phyloP scores from a whole-genome alignment of 225 moss, liverwort and hornwort species.

The Asterella californica region DNA sequence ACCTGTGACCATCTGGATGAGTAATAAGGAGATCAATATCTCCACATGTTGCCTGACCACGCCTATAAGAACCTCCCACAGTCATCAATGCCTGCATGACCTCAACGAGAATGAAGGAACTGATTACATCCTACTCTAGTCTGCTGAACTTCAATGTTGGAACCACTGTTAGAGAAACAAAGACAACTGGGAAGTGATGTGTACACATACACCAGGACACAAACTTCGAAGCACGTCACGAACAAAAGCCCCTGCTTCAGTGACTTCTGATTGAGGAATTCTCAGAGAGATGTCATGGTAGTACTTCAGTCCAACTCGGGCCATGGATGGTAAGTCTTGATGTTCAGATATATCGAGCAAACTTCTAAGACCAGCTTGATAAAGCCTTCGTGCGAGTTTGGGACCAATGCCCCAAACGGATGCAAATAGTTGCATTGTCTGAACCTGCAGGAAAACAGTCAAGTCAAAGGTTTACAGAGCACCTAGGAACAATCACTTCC shows the following conservation, averaged over 20 bases:
- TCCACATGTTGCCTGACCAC: conserved; percentile 41
- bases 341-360: conserved; percentile 28
- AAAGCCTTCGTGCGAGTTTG: conserved; percentile 32
- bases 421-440: conserved; percentile 38
- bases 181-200: neutral
- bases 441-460: conserved; percentile 30
- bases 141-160: neutral
- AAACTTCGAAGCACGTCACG: conserved; percentile 30
- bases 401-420: conserved; percentile 47
- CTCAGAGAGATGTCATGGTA: conserved; percentile 35
- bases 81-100: conserved; percentile 33
- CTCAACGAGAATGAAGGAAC: neutral
- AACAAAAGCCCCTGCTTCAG: conserved; percentile 37
- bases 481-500: neutral
- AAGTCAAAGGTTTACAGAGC: neutral
- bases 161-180: neutral
- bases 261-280: conserved; percentile 35
- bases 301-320: conserved; percentile 40
- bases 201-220: conserved; percentile 35
- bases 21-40: conserved; percentile 47
- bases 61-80: conserved; percentile 38
- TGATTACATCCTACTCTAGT: neutral
- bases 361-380: conserved; percentile 32
- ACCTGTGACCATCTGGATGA: conserved; percentile 48
- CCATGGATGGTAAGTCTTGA: conserved; percentile 35